These are phyloP conservation scores for Pleodorina starrii DNA, from an alignment of 139 green algal genomes.

Conservation along the genomic window DNA sequence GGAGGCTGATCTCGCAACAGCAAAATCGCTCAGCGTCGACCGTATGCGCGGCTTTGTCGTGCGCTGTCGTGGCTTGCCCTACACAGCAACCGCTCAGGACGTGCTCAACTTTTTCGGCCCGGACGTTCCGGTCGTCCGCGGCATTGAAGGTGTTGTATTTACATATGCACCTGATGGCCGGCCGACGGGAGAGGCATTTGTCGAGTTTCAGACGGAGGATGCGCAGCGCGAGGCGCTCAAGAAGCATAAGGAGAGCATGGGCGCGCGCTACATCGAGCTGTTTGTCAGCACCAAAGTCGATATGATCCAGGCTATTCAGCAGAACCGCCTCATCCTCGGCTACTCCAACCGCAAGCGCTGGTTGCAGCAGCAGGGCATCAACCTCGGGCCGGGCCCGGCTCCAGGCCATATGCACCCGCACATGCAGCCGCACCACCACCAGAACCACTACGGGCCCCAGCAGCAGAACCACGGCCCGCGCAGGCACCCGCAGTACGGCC, in stretches of 20 bases:
- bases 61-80: slow-evolving; percentile 88
- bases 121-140: slow-evolving; percentile 68
- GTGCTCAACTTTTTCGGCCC: slow-evolving; percentile 78
- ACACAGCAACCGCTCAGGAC: slow-evolving; percentile 73
- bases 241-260: slow-evolving; percentile 80
- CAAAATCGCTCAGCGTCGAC: slow-evolving; percentile 47
- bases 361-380: slow-evolving; percentile 57
- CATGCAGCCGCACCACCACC: slow-evolving; percentile 35
- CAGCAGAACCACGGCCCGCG: slow-evolving; percentile 31
- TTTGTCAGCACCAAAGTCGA: slow-evolving; percentile 78
- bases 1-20: slow-evolving; percentile 69
- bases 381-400: slow-evolving; percentile 14
- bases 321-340: slow-evolving; percentile 57
- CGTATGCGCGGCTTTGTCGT: slow-evolving; percentile 73
- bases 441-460: neutral
- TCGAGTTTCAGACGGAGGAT: slow-evolving; percentile 78
- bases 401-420: slow-evolving; percentile 24
- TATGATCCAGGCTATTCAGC: slow-evolving; percentile 63
- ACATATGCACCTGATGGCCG: slow-evolving; percentile 77
- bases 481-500: slow-evolving; percentile 33
- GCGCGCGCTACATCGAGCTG: slow-evolving; percentile 85
- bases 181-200: slow-evolving; percentile 90
- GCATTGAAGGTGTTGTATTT: slow-evolving; percentile 80
- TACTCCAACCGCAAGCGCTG: slow-evolving; percentile 60
- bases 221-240: slow-evolving; percentile 73